These are phyloP conservation scores for Lolium multiflorum DNA, from an alignment of 176 grass and related monocot species.

Conservation along the genomic window DNA sequence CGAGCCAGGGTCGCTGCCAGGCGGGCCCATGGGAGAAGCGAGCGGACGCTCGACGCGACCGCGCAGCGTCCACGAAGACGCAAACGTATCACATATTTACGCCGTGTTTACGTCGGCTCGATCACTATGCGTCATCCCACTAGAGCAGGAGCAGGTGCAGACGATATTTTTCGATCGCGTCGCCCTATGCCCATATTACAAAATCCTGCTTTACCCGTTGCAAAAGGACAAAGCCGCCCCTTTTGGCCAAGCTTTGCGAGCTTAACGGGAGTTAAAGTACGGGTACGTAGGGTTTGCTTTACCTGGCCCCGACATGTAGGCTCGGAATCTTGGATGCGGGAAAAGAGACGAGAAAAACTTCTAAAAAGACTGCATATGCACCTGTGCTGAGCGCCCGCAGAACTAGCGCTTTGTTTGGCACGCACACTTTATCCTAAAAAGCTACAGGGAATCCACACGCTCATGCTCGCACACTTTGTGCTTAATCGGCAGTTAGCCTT, in stretches of 20 bases:
- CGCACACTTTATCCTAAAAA: background rate
- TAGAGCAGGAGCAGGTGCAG: too few relatives aligned
- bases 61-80: too few relatives aligned
- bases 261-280: background rate
- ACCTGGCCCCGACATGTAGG: conserved; percentile 31
- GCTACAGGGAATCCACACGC: conserved; percentile 13
- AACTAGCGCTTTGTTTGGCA: conserved; percentile 17
- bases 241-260: conserved; percentile 30
- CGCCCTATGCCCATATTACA: background rate
- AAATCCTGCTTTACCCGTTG: conserved; percentile 29
- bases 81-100: too few relatives aligned
- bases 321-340: conserved; percentile 22
- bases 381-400: background rate
- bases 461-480: too few relatives aligned
- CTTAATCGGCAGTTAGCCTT: too few relatives aligned
- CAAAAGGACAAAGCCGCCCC: conserved; percentile 49
- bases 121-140: too few relatives aligned
- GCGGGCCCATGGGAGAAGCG: too few relatives aligned
- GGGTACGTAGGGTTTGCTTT: conserved; percentile 27
- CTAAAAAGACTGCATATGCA: conserved; percentile 43
- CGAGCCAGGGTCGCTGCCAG: too few relatives aligned
- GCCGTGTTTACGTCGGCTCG: too few relatives aligned
- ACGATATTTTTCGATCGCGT: too few relatives aligned
- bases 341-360: conserved; percentile 30
- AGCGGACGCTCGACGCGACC: too few relatives aligned